These are phyloP conservation scores for Penicillium aurantiogriseum DNA, from an alignment of 2,329 filamentous ascomycete genomes.

Conservation along the genomic window DNA sequence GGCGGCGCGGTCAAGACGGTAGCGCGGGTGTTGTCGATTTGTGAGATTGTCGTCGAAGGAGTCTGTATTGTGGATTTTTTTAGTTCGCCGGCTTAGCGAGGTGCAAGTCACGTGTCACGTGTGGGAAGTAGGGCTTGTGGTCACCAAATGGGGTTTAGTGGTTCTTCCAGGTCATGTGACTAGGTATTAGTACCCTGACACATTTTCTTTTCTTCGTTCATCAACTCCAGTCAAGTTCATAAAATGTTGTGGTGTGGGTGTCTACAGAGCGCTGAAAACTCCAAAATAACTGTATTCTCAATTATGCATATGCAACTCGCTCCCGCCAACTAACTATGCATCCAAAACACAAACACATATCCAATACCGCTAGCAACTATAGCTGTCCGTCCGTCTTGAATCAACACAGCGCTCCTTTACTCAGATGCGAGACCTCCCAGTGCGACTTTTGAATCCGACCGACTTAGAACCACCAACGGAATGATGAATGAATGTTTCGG, in stretches of 20 bases:
- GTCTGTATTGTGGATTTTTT: conserved; percentile 41
- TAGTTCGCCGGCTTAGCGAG: conserved; percentile 37
- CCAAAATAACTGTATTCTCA: too few relatives aligned
- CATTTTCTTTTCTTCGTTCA: not conserved
- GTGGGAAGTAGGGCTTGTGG: conserved; percentile 14
- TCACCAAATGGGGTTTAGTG: conserved; percentile 23
- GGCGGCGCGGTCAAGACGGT: conserved; percentile 49
- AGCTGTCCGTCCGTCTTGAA: not conserved
- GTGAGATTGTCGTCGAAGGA: conserved; percentile 40
- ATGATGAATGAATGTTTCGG: conserved; percentile 5
- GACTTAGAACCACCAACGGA: not conserved
- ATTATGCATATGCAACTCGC: not conserved
- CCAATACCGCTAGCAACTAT: not conserved
- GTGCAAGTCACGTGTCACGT: conserved; percentile 40
- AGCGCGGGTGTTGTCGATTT: conserved; percentile 45
- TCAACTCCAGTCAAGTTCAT: not conserved
- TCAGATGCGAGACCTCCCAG: not conserved
- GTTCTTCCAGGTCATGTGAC: conserved; percentile 15
- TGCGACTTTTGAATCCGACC: not conserved
- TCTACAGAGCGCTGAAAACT: not conserved
- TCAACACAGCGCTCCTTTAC: not conserved
- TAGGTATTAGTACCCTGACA: not conserved
- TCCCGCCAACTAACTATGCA: not conserved
- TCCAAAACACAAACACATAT: not conserved
- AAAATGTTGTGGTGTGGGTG: not conserved